Base-by-base conservation (phyloP, 129 eudicot genomes). In the Lactuca sativa region DNA sequence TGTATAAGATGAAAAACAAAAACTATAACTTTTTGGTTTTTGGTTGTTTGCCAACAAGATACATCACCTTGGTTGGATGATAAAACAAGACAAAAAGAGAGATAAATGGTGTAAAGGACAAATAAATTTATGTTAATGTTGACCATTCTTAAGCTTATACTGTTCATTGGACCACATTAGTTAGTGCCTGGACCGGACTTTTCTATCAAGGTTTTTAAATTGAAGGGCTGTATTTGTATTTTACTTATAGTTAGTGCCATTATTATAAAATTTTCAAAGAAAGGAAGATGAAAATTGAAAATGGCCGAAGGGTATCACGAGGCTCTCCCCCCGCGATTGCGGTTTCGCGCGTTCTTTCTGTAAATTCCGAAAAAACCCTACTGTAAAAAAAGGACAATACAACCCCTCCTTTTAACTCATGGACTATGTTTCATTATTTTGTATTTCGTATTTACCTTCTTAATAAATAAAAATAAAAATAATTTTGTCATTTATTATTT, bases 131-230 rank as follows among this genome's bases (percentile, higher is more conserved):
- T 75, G 74, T 75, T 59, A 75, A 75, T 57, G 69, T 67, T 75
- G 74, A 75, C 74, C 43, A 56, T 59, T 67, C 74, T 75, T 75
- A 33, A 59, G 55, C 47, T 36, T 53, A 49, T 59, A 75, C 74
- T 75, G 53, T 75, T 75, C 63, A 59, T 9, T 34, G 80, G 80
- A 75, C 80, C 80, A 75, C 74, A 59, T 21, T 67, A 68, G 80
- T 60, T 49, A 51, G 80, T 75, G 80, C 49, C 21, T 59, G 62
- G 62, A 59, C 25, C 68, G 69, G 69, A n/a, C 74, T 51, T 30
- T 67, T 56, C 58, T 49, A 68, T 67, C 67, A 67, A 75, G 18
- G 51, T 58, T 44, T 57, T 25, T 17, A 34, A 47, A n/a, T 3
- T 55, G 13, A 58, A 33, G 66, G 68, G 68, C 13, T 47, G 11